These are phyloP conservation scores for Colletotrichum echinochloae DNA, from an alignment of 2,329 filamentous ascomycete species.

Conservation along the genomic window DNA sequence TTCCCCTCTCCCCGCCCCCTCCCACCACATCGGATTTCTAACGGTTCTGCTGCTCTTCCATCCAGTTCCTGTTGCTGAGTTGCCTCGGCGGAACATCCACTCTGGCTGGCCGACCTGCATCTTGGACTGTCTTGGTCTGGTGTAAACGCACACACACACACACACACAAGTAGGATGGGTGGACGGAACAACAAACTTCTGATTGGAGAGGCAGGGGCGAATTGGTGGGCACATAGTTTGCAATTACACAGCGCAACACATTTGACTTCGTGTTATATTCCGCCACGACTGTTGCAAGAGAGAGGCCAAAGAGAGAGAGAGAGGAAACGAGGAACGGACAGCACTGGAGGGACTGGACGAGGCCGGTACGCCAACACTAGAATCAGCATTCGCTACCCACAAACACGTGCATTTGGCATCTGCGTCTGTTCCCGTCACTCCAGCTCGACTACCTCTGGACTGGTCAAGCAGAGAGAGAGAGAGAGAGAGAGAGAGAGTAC, in stretches of 20 bases:
- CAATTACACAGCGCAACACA: constrained; percentile 7
- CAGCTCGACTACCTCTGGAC: no score
- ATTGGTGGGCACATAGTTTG: not conserved
- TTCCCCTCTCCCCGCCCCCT: no score
- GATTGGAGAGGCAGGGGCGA: not conserved
- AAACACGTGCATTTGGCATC: constrained; percentile 11
- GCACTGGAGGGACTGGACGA: not conserved
- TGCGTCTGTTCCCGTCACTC: not conserved
- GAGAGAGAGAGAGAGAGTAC: not conserved
- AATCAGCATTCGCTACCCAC: constrained; percentile 25
- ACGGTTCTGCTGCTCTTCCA: constrained; percentile 1
- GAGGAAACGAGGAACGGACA: not conserved
- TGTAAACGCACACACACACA: not conserved
- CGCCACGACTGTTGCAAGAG: constrained; percentile 1
- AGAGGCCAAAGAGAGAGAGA: not conserved
- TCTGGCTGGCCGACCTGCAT: not conserved
- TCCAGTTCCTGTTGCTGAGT: not conserved
- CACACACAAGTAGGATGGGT: no score
- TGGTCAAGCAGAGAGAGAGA: no score
- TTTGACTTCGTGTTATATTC: constrained; percentile 16
- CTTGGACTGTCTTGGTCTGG: not conserved
- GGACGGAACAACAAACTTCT: not conserved
- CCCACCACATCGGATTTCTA: not conserved
- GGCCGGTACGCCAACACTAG: constrained; percentile 14
- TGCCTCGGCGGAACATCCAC: constrained; percentile 1